phyloP scores from a whole-genome alignment of 78 protist genomes.

The Emiliania huxleyi region DNA sequence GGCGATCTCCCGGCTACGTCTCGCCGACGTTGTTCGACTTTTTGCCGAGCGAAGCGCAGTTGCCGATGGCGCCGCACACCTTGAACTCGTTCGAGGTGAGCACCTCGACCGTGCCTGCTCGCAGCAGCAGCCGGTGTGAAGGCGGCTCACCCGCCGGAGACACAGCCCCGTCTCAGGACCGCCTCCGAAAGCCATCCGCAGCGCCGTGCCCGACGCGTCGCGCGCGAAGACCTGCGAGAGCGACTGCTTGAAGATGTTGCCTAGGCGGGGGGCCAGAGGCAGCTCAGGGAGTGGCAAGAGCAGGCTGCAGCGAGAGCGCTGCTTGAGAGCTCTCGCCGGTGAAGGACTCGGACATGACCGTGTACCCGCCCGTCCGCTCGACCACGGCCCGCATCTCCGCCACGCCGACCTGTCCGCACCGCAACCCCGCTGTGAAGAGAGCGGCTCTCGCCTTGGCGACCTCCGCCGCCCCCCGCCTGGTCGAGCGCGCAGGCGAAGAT shows the following conservation, averaged over 20 bases:
- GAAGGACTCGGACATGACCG: constrained; percentile 87
- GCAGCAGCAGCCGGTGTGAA: too few relatives aligned
- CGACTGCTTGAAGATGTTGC: constrained; percentile 79
- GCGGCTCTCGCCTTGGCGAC: too few relatives aligned
- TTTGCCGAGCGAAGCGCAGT: constrained; percentile 40
- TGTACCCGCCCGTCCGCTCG: constrained; percentile 69
- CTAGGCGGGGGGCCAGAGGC: too few relatives aligned
- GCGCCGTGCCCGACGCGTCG: constrained; percentile 30
- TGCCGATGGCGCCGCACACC: constrained; percentile 86
- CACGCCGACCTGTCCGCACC: constrained; percentile 61
- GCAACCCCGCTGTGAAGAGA: too few relatives aligned
- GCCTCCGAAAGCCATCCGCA: constrained; percentile 73
- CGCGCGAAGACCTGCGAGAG: constrained; percentile 38
- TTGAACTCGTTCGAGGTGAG: background rate
- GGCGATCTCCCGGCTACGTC: too few relatives aligned
- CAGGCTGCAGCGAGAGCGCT: too few relatives aligned
- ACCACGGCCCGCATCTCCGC: constrained; percentile 78
- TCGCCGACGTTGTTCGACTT: constrained; percentile 47
- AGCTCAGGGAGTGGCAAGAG: too few relatives aligned
- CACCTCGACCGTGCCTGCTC: constrained; percentile 74
- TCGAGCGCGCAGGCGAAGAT: constrained; percentile 82
- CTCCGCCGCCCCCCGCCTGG: constrained; percentile 57
- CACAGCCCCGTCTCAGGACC: too few relatives aligned
- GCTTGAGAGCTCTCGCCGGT: too few relatives aligned
- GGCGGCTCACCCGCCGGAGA: too few relatives aligned